These are phyloP conservation scores for Cordyceps fumosorosea DNA, from an alignment of 2,329 filamentous ascomycete genomes.

Conservation along the genomic window DNA sequence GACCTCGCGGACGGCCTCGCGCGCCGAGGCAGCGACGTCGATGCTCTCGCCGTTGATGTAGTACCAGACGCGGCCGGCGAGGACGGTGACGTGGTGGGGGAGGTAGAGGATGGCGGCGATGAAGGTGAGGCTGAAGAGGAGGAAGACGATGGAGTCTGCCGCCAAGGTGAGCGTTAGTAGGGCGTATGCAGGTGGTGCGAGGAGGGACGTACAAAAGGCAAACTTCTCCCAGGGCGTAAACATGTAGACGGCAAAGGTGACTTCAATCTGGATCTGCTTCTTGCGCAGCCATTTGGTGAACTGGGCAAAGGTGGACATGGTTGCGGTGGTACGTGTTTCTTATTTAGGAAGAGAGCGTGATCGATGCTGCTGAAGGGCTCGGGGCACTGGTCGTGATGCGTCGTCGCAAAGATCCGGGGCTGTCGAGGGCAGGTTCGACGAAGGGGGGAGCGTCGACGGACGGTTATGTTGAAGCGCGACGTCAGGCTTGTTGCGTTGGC, in stretches of 20 bases:
- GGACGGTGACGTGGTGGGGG: constrained; percentile 78
- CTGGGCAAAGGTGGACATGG: constrained; percentile 35
- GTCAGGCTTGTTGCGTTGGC: too few relatives aligned
- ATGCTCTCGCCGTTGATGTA: constrained; percentile 81
- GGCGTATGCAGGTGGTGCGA: too few relatives aligned
- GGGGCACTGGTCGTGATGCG: background rate
- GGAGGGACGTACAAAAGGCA: constrained; percentile 74
- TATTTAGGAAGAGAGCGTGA: background rate
- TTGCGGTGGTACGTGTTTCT: background rate
- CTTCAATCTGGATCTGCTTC: constrained; percentile 98
- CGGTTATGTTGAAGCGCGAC: too few relatives aligned
- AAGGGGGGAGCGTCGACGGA: too few relatives aligned
- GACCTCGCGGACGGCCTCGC: constrained; percentile 23
- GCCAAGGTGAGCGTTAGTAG: background rate
- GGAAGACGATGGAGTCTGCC: constrained; percentile 86
- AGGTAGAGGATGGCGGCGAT: constrained; percentile 90
- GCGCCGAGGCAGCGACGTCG: constrained; percentile 34
- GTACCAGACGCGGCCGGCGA: constrained; percentile 83
- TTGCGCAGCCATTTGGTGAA: constrained; percentile 82
- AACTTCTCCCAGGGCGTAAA: constrained; percentile 94
- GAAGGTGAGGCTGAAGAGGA: constrained; percentile 77
- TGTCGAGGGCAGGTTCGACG: background rate
- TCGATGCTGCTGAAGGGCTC: background rate
- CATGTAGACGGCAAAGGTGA: constrained; percentile 96
- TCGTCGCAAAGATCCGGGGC: background rate